These are phyloP conservation scores for Ceratocystis albifundus DNA, from an alignment of 2,329 filamentous ascomycete species.

Conservation along the genomic window DNA sequence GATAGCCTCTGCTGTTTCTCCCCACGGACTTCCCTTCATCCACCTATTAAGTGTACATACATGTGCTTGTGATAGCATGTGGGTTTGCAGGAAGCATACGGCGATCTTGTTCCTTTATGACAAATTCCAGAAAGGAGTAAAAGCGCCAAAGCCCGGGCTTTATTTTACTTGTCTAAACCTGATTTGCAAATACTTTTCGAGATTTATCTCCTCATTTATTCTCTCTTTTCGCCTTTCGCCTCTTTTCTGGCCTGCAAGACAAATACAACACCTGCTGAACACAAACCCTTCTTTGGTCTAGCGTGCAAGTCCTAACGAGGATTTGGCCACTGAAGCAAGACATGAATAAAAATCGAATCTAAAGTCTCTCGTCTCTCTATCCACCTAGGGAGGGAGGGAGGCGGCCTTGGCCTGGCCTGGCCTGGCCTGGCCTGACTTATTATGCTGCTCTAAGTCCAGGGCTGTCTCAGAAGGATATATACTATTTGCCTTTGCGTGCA, in stretches of 20 bases:
- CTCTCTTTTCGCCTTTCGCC: not conserved
- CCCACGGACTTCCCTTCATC: no score
- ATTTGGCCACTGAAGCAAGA: not conserved
- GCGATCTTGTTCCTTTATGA: not conserved
- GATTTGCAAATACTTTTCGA: not conserved
- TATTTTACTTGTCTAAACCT: not conserved
- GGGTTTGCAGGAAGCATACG: not conserved
- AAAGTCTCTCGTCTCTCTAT: no score
- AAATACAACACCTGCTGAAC: conserved; percentile 10
- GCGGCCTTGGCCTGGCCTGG: not conserved
- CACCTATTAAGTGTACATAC: not conserved
- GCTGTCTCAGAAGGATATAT: not conserved
- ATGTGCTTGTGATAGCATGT: not conserved
- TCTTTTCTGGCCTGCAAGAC: conserved; percentile 4
- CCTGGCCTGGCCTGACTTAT: not conserved
- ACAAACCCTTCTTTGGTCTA: not conserved
- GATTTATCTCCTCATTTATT: not conserved
- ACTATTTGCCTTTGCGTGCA: not conserved
- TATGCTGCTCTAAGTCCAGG: not conserved
- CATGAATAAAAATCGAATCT: not conserved
- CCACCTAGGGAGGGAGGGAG: no score
- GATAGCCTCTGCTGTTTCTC: no score
- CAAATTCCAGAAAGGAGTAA: not conserved
- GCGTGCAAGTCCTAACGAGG: not conserved
- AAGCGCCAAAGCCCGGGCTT: not conserved